Percentiles rank a stretch among this genome's conserved stretches.
These are phyloP conservation scores for Trichoderma sp. DNA, from an alignment of 2,329 filamentous ascomycete genomes.

Conservation along the genomic window DNA sequence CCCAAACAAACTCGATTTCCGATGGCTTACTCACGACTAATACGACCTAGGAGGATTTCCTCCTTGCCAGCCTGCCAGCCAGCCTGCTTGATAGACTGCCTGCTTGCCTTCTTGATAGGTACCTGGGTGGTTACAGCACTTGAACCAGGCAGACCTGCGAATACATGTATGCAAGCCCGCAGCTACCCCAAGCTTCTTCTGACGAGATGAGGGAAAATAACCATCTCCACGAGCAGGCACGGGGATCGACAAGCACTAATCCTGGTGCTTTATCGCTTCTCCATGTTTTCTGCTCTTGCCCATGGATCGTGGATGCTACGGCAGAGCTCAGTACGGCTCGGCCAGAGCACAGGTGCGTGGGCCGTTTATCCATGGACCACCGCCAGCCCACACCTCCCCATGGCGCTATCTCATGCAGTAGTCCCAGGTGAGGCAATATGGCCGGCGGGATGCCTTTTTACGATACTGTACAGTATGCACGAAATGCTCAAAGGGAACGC, in stretches of 20 bases:
- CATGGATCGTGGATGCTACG: conserved; percentile 21
- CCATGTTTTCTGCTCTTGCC: conserved; percentile 24
- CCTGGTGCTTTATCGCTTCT: conserved; percentile 21
- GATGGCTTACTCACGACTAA: background rate
- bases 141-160: background rate
- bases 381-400: conserved; percentile 19
- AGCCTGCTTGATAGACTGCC: background rate
- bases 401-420: conserved; percentile 29
- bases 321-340: background rate
- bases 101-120: background rate
- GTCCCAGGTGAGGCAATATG: conserved; percentile 25
- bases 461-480: conserved; percentile 22
- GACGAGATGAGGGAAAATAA: background rate
- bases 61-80: background rate
- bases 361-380: conserved; percentile 16
- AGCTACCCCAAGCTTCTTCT: background rate
- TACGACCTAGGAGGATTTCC: background rate
- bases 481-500: conserved; percentile 20
- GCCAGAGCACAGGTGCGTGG: conserved; percentile 12
- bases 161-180: background rate
- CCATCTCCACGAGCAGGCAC: conserved; percentile 23
- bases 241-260: conserved; percentile 24
- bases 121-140: background rate
- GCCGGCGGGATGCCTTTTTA: conserved; percentile 15
- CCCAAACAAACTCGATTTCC: background rate